Base-by-base conservation (phyloP, 2,329 filamentous ascomycete genomes). In the Coniella lustricola region DNA sequence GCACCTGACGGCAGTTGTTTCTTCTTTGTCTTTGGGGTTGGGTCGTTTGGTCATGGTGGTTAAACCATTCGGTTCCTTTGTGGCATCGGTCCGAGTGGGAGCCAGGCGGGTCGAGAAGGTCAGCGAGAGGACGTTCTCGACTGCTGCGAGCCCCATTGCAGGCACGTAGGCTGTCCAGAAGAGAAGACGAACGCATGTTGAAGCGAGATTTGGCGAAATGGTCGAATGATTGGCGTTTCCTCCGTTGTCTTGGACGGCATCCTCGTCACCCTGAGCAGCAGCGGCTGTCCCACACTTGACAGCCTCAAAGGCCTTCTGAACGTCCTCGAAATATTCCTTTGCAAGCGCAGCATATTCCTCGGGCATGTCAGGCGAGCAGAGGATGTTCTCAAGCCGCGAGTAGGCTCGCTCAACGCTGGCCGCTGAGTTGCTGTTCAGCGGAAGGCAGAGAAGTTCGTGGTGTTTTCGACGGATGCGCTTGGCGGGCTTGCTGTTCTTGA, bases 241-340 rank as follows among this genome's bases (percentile, higher is more conserved):
- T 2, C 68, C 71, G 1, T 73, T 71, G 12, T 73, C 65, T 1
- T 20, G 32, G 42, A 44, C 14, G 17, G 25, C n/a, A 50, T 75
- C 71, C 48, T 75, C 74, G 32, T 64, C 63, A 4, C 66, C 60
- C 31, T 69, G 64, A 18, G 67, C 64, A 14, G 60, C 59, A n/a
- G n/a, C n/a, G n/a, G 13, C 70, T 69, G 42, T 73, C 66, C 40
- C 71, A n/a, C n/a, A n/a, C n/a, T n/a, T 66, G n/a, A 76, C 62
- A 1, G 67, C 70, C 58, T 75, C 73, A 41, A 73, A 75, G 7
- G 71, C 73, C 12, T 60, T 58, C 48, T 74, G 67, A 3, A 69
- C 64, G 34, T 63, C 59, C 10, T 63, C 58, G 41, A 75, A 68
- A 54, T 73, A 70, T 18, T 58, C 57, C 12, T 64, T 63, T 18